phyloP scores from a whole-genome alignment of 1,139 yeast genomes.

The Torulaspora globosa region DNA sequence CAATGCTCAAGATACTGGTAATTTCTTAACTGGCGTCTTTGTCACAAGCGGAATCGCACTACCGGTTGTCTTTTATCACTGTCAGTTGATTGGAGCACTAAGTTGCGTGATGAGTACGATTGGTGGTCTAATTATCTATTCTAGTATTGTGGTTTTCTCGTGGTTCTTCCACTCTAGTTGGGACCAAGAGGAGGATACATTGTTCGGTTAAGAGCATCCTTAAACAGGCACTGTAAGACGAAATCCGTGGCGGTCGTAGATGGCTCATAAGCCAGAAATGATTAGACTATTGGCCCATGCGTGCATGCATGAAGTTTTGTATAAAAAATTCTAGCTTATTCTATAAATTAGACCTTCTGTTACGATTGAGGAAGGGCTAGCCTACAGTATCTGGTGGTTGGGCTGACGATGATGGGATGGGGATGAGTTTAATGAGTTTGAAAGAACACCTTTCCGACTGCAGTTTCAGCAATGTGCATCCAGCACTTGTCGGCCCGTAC shows the following conservation, averaged over 20 bases:
- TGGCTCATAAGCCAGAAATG: too few species aligned
- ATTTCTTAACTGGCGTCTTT: slow-evolving; percentile 60
- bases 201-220: slow-evolving; percentile 25
- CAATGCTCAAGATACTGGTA: slow-evolving; percentile 55
- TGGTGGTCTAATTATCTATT: slow-evolving; percentile 71
- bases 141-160: slow-evolving; percentile 63
- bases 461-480: not conserved
- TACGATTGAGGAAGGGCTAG: not conserved
- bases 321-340: not conserved
- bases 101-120: slow-evolving; percentile 61
- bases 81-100: slow-evolving; percentile 51
- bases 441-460: not conserved
- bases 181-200: slow-evolving; percentile 34
- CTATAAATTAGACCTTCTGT: not conserved
- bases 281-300: too few species aligned
- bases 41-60: slow-evolving; percentile 65
- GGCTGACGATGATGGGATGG: too few species aligned
- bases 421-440: too few species aligned
- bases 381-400: not conserved
- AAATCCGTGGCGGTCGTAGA: not conserved
- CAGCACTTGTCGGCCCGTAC: not conserved
- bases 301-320: not conserved
- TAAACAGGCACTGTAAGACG: not conserved
- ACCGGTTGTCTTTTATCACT: slow-evolving; percentile 63
- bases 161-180: slow-evolving; percentile 51